phyloP scores from a whole-genome alignment of 306 rosid genomes.

The Delonix regia region DNA sequence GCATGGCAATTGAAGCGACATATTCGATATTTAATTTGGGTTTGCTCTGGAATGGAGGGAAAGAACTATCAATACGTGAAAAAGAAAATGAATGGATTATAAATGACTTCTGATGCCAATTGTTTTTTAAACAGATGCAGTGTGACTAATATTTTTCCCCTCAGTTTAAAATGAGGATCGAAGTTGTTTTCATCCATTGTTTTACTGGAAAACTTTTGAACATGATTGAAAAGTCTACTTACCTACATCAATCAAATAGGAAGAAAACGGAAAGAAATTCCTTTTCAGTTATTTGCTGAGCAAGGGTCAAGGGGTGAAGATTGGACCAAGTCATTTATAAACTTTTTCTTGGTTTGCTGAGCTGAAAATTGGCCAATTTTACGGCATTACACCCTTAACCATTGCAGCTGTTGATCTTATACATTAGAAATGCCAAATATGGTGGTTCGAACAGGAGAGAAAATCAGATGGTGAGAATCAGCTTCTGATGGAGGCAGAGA shows the following conservation, averaged over 20 bases:
- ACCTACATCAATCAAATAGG: background rate
- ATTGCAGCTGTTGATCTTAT: background rate
- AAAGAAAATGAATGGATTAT: background rate
- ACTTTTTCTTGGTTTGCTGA: background rate
- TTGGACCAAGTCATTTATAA: too few relatives aligned
- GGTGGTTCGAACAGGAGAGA: background rate
- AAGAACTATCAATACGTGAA: background rate
- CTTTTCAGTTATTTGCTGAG: too few relatives aligned
- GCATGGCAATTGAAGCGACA: conserved; percentile 1
- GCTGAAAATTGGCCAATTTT: too few relatives aligned
- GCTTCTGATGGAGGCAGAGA: conserved; percentile 19
- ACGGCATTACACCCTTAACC: background rate
- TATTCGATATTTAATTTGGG: background rate
- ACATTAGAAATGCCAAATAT: background rate
- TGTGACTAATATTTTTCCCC: background rate
- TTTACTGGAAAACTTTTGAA: too few relatives aligned
- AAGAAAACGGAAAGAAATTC: background rate
- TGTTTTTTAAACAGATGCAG: background rate
- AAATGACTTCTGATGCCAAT: background rate
- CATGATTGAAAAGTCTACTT: background rate
- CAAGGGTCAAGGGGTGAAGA: too few relatives aligned
- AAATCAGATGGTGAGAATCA: conserved; percentile 19
- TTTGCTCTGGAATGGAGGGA: background rate
- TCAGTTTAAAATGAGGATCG: background rate
- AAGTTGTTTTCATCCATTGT: background rate